phyloP scores from a whole-genome alignment of 176 grass and related monocot species.

The Chrysopogon serrulatus region DNA sequence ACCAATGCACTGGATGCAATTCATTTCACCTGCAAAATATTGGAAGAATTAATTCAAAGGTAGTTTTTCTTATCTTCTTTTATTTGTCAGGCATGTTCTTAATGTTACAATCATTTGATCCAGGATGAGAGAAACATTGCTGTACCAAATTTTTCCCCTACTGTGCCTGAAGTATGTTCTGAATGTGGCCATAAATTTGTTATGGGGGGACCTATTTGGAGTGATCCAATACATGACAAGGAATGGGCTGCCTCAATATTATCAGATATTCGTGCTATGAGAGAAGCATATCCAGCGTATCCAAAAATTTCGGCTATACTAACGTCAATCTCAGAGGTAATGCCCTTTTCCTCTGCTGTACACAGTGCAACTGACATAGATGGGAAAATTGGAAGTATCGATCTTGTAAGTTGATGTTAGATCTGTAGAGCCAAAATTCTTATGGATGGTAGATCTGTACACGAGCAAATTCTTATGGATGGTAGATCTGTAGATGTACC shows the following conservation, averaged over 20 bases:
- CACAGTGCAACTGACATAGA: neutral
- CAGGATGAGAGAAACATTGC: slow-evolving; percentile 58
- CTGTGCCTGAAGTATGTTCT: slow-evolving; percentile 60
- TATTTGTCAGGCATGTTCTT: slow-evolving; percentile 17
- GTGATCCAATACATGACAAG: slow-evolving; percentile 75
- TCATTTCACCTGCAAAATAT: slow-evolving; percentile 83
- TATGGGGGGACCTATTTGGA: slow-evolving; percentile 90
- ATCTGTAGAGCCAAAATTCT: too few relatives aligned
- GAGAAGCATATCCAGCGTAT: slow-evolving; percentile 59
- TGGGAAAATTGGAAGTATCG: neutral
- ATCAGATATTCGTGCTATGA: slow-evolving; percentile 42
- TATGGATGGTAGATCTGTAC: too few relatives aligned
- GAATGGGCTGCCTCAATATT: slow-evolving; percentile 72
- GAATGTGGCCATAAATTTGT: slow-evolving; percentile 75
- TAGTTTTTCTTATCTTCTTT: slow-evolving; percentile 14
- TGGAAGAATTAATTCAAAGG: slow-evolving; percentile 65
- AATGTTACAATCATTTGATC: neutral
- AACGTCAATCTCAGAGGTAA: slow-evolving; percentile 62
- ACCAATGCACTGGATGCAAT: slow-evolving; percentile 78
- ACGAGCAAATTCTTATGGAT: too few relatives aligned
- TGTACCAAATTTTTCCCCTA: slow-evolving; percentile 61
- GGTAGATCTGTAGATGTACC: too few relatives aligned
- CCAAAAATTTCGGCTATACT: slow-evolving; percentile 70
- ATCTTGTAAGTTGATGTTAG: neutral
- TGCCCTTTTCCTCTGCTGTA: neutral